Evolutionary conservation across 2,329 filamentous ascomycete genomes (phyloP), one percentile per base, ranked within the genome.

Genomic region (Penicillium sp.): DNA sequence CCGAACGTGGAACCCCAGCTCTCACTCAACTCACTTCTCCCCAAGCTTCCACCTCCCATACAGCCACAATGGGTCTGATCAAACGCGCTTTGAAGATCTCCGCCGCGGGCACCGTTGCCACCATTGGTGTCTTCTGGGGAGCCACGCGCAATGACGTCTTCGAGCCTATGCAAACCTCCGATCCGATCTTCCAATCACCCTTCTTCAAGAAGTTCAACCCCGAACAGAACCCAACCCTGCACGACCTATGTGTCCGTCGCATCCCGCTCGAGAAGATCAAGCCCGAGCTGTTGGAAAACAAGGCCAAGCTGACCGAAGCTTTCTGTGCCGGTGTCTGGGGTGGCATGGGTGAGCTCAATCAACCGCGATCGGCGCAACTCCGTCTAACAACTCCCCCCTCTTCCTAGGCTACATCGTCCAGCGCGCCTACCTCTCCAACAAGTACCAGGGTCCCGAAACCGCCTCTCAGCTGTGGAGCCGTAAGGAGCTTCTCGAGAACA

Each of bases 261-360:
- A 80, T 91, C 0, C 85, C 87, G 0, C 69, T 91, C 48, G 77
- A 76, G 47, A 84, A 86, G 67, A 84, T 91, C 59, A 82, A 84
- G 29, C 86, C 88, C 0, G 83, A 87, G 61, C 76, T 91, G 53
- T 74, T 90, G 14, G 78, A 88, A 67, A 81, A 84, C 62, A 84
- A 83, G 68, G 80, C 81, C 31, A 80, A 85, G 62, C 76, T 90
- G 48, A 82, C 83, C 1, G 79, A 88, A 63, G 84, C 84, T 62
- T 89, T 90, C 68, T 89, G 86, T 68, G 84, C 84, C 13, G 86
- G 86, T 45, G 75, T 89, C 48, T 91, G 84, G 87, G 82, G 83
- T 60, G 86, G 85, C 55, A 80, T 80, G 70, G 87, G 87, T 89
- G 72, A 59, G 81, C 29, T 49, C 45, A 47, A 47, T 51, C 48